Evolutionary conservation across 2,329 filamentous ascomycete genomes (phyloP).

Genomic region (Colletotrichum cereale): DNA sequence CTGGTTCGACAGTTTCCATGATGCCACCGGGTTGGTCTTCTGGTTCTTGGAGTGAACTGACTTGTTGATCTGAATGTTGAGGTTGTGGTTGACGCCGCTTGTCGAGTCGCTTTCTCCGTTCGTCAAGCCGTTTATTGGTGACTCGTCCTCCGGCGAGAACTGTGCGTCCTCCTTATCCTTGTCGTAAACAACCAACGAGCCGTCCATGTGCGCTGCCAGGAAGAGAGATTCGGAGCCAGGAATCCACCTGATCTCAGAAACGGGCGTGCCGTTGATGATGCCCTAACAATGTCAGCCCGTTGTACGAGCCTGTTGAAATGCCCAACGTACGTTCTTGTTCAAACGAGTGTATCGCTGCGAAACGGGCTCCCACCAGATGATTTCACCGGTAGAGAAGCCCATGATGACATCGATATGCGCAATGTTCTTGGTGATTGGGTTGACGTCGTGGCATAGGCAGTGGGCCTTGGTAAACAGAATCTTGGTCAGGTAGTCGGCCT

Average conservation of each 20-base stretch:
- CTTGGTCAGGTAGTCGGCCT: conserved; percentile 93
- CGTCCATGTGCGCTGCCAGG: conserved; percentile 91
- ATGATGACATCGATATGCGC: conserved; percentile 91
- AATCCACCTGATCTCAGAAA: conserved; percentile 92
- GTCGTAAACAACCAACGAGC: conserved; percentile 92
- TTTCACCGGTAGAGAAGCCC: conserved; percentile 96
- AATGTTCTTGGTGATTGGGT: conserved; percentile 81
- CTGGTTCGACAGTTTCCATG: conserved; percentile 93
- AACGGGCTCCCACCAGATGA: conserved; percentile 98
- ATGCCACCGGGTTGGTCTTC: conserved; percentile 90
- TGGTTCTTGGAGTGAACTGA: conserved; percentile 95
- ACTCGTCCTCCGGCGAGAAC: conserved; percentile 78
- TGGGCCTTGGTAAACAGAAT: conserved; percentile 97
- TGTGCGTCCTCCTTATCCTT: conserved; percentile 94
- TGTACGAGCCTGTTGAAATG: not conserved
- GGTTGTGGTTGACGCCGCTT: conserved; percentile 51
- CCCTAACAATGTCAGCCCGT: conserved; percentile 65
- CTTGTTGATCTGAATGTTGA: conserved; percentile 81
- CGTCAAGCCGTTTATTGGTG: conserved; percentile 49
- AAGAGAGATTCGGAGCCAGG: conserved; percentile 95
- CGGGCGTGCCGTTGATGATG: conserved; percentile 85
- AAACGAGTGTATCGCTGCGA: conserved; percentile 94
- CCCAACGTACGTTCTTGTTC: conserved; percentile 84
- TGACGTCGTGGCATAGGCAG: conserved; percentile 94
- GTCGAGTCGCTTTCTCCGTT: conserved; percentile 50